phyloP scores from a whole-genome alignment of 257 asterid genomes.

The Asclepias syriaca region DNA sequence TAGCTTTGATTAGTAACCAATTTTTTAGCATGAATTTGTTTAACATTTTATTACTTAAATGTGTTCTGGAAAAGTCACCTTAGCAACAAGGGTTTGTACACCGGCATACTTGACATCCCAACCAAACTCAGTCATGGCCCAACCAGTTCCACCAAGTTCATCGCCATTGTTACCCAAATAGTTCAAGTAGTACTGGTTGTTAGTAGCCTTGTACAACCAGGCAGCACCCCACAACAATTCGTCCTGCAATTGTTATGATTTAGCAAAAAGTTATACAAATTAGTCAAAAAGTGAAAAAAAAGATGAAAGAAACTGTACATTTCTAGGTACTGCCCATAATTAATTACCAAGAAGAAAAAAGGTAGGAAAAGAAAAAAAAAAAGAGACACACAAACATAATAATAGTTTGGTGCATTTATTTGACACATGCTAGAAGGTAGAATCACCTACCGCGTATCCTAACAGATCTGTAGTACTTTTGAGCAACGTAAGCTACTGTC shows the following conservation, averaged over 20 bases:
- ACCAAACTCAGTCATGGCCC: slow-evolving; percentile 96
- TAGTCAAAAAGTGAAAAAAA: background rate
- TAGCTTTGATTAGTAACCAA: background rate
- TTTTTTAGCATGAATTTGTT: background rate
- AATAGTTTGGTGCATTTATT: background rate
- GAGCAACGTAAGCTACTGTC: slow-evolving; percentile 79
- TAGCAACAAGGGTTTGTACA: slow-evolving; percentile 80
- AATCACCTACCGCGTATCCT: slow-evolving; percentile 85
- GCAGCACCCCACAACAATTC: slow-evolving; percentile 98
- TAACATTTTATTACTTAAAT: background rate
- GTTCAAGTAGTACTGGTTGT: slow-evolving; percentile 55
- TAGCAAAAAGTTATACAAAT: background rate
- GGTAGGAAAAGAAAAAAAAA: background rate
- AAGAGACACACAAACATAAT: background rate
- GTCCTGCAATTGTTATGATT: slow-evolving; percentile 41
- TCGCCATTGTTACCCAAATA: slow-evolving; percentile 76
- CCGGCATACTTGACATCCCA: slow-evolving; percentile 99
- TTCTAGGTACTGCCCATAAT: background rate
- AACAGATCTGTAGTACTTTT: slow-evolving; percentile 89
- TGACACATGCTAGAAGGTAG: background rate
- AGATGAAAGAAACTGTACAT: background rate
- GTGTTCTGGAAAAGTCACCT: slow-evolving; percentile 35
- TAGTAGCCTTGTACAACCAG: slow-evolving; percentile 90
- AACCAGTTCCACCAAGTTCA: slow-evolving; percentile 90
- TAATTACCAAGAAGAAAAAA: too few relatives aligned